These are phyloP conservation scores for Aspergillus panamensis DNA, from an alignment of 495 filamentous ascomycete genomes.

Conservation along the genomic window DNA sequence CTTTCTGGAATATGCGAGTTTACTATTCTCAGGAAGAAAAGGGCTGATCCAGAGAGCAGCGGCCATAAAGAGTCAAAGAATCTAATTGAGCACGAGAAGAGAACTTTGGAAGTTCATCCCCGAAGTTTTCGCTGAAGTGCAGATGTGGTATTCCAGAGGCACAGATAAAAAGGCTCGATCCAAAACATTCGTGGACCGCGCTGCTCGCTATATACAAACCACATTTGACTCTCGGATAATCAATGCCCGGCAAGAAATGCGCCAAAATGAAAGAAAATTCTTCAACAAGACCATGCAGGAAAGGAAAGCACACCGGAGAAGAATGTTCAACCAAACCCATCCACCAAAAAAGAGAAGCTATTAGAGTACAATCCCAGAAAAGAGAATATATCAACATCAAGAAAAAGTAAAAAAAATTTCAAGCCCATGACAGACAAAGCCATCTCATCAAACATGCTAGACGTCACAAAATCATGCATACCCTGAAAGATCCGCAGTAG, in stretches of 20 bases:
- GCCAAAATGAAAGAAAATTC: background rate
- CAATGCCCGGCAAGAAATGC: background rate
- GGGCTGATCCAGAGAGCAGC: background rate
- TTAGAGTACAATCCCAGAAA: slow-evolving; percentile 14
- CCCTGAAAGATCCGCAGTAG: slow-evolving; percentile 3
- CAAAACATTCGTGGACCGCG: background rate
- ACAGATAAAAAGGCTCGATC: background rate
- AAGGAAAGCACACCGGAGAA: background rate
- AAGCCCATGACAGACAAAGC: slow-evolving; percentile 2
- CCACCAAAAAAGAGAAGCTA: background rate
- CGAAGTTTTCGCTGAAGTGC: background rate
- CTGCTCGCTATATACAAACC: slow-evolving; percentile 15
- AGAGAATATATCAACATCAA: slow-evolving; percentile 3
- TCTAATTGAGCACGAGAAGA: background rate
- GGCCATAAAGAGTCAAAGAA: background rate
- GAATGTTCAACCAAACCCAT: slow-evolving; percentile 1
- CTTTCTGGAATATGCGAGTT: slow-evolving; percentile 44
- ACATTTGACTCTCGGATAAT: background rate
- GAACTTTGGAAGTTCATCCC: background rate
- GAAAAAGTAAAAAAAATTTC: slow-evolving; percentile 3
- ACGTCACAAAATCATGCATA: slow-evolving; percentile 17
- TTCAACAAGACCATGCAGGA: background rate
- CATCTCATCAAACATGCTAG: slow-evolving; percentile 17
- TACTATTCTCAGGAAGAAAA: slow-evolving; percentile 25
- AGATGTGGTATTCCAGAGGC: slow-evolving; percentile 2